Evolutionary conservation across 2,329 filamentous ascomycete species (phyloP), one percentile per base, ranked within the genome.

Genomic region (Neofusicoccum kwambonambiense): DNA sequence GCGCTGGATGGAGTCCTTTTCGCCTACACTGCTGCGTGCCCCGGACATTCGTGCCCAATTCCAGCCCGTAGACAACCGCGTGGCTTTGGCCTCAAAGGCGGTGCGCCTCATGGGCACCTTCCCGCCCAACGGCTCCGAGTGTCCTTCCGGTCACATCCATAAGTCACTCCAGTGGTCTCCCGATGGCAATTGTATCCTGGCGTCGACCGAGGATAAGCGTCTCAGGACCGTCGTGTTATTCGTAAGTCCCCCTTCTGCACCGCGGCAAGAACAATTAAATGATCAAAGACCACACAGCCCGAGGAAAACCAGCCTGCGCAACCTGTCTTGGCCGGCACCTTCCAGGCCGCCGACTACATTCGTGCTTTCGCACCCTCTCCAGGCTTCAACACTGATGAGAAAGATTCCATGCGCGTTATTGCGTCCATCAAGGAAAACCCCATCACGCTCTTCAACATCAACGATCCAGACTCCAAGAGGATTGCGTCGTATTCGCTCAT

Each of bases 141-240:
- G 27, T 31, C 52, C 12, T 42, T 49, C 42, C 61, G 39, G 13
- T 4, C 42, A 60, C 13, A 13, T 57, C 9, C 54, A 63, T 81
- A 64, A 37, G 15, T 8, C n/a, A 3, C 44, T 45, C 3, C 15
- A 9, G 6, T 64, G 82, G 81, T 78, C 82, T 7, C 76, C 83
- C 15, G 86, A 89, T 71, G 86, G 86, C 6, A 87, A 84, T 1
- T 83, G 80, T 22, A 71, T 89, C 27, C 71, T 89, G 65, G 84
- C 85, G 2, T 81, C 82, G 45, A 83, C 80, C 65, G 81, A 79
- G 19, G 80, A 84, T 67, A 77, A 84, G 60, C 72, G 76, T 64
- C 77, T 85, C n/a, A 79, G 83, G 69, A 47, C 56, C 3, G n/a
- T 37, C 2, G 6, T 17, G 27, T 8, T 44, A 5, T 37, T 37